phyloP scores from a whole-genome alignment of 192 early-diverging fungal genomes.

The Podochytrium sp. region DNA sequence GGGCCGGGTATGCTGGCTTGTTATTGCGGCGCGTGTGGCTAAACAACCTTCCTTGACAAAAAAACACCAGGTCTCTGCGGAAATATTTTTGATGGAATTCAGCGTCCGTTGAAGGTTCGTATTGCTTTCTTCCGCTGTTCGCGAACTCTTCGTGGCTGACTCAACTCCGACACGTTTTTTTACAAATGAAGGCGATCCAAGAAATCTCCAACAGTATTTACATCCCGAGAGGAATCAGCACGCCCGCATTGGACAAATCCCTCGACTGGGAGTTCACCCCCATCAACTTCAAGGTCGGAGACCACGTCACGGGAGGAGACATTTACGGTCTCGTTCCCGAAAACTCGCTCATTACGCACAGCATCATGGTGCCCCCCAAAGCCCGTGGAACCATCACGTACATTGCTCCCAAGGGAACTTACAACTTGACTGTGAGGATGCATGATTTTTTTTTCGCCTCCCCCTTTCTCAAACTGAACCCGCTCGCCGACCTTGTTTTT shows the following conservation, averaged over 20 bases:
- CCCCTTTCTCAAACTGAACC: background rate
- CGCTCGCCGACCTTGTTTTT: background rate
- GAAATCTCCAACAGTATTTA: constrained; percentile 95
- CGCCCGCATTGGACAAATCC: constrained; percentile 92
- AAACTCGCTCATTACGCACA: constrained; percentile 93
- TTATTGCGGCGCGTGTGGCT: background rate
- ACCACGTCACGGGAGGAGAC: constrained; percentile 98
- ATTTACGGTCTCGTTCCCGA: constrained; percentile 93
- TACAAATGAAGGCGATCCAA: constrained; percentile 73
- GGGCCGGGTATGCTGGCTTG: constrained; percentile 86
- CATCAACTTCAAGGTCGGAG: constrained; percentile 87
- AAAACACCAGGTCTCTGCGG: constrained; percentile 66
- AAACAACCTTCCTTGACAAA: background rate
- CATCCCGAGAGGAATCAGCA: constrained; percentile 98
- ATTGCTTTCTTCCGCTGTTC: background rate
- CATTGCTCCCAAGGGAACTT: constrained; percentile 90
- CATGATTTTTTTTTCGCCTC: background rate
- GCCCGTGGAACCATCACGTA: constrained; percentile 93
- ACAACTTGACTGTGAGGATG: constrained; percentile 75
- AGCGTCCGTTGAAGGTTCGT: constrained; percentile 89
- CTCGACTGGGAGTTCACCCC: constrained; percentile 96
- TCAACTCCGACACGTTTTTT: background rate
- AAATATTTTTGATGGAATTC: constrained; percentile 99
- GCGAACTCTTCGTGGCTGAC: background rate
- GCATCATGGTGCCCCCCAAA: constrained; percentile 94